phyloP scores from a whole-genome alignment of 1,284 basidiomycete species.

The Ganoderma multipileum region DNA sequence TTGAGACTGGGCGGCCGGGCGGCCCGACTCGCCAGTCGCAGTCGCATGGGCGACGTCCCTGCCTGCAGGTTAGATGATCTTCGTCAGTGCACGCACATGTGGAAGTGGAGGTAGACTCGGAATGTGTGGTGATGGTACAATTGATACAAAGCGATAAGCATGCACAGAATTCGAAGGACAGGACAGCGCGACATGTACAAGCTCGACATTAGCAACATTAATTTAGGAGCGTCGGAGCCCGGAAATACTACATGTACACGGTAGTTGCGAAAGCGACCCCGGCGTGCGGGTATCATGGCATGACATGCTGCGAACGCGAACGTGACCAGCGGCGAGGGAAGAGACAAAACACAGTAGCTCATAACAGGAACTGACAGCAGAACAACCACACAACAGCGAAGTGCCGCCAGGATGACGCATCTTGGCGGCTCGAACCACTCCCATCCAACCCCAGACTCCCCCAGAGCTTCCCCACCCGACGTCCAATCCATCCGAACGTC shows the following conservation, averaged over 20 bases:
- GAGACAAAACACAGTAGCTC: conserved; percentile 1
- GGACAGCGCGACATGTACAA: conserved; percentile 6
- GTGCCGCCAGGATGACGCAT: neutral
- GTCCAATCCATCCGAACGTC: neutral
- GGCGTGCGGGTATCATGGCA: conserved; percentile 12
- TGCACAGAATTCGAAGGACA: conserved; percentile 1
- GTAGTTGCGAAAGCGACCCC: conserved; percentile 15
- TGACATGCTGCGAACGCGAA: conserved; percentile 12
- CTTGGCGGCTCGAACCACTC: neutral
- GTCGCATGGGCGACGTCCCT: neutral
- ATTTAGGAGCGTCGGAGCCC: conserved; percentile 27
- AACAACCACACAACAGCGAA: conserved; percentile 8
- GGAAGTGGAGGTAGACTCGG: neutral
- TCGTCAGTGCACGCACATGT: neutral
- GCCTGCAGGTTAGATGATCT: neutral
- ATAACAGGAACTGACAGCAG: conserved; percentile 6
- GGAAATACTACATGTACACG: conserved; percentile 34
- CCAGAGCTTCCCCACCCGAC: neutral
- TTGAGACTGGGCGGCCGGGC: neutral
- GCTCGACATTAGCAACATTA: conserved; percentile 28
- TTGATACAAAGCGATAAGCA: neutral
- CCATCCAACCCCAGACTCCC: neutral
- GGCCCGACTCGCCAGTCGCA: neutral
- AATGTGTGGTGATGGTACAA: neutral
- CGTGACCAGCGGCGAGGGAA: conserved; percentile 3